These are phyloP conservation scores for Didymellaceae sp. DNA, from an alignment of 2,329 filamentous ascomycete genomes.

Conservation along the genomic window DNA sequence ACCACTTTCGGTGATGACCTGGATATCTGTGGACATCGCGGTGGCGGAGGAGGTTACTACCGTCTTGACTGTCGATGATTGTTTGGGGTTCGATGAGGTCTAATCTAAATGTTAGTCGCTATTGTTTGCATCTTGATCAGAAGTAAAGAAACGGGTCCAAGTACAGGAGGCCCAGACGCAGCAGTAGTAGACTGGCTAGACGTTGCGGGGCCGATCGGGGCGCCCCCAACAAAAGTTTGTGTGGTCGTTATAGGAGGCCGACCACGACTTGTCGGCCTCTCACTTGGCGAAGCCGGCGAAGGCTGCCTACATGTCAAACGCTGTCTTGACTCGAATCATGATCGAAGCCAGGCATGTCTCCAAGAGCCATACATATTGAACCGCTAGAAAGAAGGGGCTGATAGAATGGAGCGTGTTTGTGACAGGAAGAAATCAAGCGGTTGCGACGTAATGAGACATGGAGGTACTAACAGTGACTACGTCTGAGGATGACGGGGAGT, in stretches of 20 bases:
- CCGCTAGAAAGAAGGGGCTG: constrained; percentile 9
- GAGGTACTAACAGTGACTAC: constrained; percentile 39
- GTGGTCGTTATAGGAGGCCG: constrained; percentile 35
- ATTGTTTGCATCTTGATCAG: background rate
- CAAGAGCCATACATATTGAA: background rate
- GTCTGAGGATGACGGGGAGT: constrained; percentile 23
- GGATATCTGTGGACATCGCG: constrained; percentile 35
- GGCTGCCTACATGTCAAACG: constrained; percentile 47
- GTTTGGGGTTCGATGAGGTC: constrained; percentile 1
- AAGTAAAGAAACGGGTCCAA: constrained; percentile 20
- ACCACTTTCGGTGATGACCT: constrained; percentile 54
- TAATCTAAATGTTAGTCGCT: background rate
- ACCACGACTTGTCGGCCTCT: constrained; percentile 28
- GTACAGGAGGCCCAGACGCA: constrained; percentile 27
- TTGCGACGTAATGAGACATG: constrained; percentile 29
- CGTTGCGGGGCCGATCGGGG: constrained; percentile 25
- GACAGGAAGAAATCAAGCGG: constrained; percentile 9
- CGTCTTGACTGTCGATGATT: constrained; percentile 27
- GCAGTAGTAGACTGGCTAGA: constrained; percentile 11
- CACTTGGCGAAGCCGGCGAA: constrained; percentile 39
- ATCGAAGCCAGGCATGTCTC: background rate
- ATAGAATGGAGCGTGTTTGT: background rate
- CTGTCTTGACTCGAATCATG: constrained; percentile 10
- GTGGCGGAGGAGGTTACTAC: constrained; percentile 9
- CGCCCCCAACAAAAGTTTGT: constrained; percentile 33